phyloP scores from a whole-genome alignment of 805 yeast species.

The Wickerhamiella australiensis region DNA sequence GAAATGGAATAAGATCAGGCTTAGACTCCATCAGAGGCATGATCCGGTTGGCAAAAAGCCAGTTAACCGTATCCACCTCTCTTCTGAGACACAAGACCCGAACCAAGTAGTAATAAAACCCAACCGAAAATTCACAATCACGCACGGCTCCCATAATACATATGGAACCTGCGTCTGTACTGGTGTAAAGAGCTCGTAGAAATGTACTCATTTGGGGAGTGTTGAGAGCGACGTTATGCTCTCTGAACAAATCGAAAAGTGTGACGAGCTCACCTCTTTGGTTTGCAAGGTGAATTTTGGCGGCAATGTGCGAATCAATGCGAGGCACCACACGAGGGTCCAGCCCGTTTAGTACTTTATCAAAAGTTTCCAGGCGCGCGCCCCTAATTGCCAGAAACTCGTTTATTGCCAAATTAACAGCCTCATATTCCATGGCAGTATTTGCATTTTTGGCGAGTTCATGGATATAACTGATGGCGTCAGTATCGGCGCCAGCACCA shows the following conservation, averaged over 20 bases:
- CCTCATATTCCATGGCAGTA: neutral
- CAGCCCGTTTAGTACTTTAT: neutral
- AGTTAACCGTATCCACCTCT: slow-evolving; percentile 11
- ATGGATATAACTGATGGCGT: neutral
- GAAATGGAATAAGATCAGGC: slow-evolving; percentile 14
- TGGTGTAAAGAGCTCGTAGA: slow-evolving; percentile 13
- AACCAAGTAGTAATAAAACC: slow-evolving; percentile 18
- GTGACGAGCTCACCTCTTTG: neutral
- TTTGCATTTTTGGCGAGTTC: neutral
- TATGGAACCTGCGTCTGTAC: slow-evolving; percentile 15
- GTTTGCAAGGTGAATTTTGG: neutral
- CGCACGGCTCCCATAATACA: neutral
- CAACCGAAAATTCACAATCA: slow-evolving; percentile 7
- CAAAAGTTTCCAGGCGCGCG: neutral
- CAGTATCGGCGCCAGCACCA: neutral
- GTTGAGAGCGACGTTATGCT: slow-evolving; percentile 1
- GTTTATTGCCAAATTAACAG: slow-evolving; percentile 3
- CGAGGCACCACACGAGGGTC: neutral
- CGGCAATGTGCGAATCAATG: neutral
- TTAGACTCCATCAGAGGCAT: slow-evolving; percentile 10
- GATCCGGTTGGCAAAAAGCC: slow-evolving; percentile 15
- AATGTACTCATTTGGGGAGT: slow-evolving; percentile 10
- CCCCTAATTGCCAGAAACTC: neutral
- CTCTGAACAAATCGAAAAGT: slow-evolving; percentile 1
- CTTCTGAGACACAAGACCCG: slow-evolving; percentile 10